Percentiles rank a stretch among this genome's conserved stretches.
Evolutionary conservation across 1,139 yeast genomes (phyloP).

Genomic region (Torulaspora pretoriensis): DNA sequence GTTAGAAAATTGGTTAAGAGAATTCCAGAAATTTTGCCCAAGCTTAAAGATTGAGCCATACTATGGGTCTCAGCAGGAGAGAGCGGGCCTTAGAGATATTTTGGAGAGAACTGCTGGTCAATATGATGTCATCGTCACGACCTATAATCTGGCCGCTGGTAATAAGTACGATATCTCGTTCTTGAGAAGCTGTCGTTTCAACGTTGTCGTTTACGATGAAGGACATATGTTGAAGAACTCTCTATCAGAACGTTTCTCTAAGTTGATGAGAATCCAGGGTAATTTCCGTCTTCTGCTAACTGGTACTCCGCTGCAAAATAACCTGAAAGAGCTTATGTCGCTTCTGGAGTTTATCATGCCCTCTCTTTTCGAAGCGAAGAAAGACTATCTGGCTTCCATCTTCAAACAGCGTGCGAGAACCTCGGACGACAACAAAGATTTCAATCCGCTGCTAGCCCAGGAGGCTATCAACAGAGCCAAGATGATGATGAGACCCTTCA

Average conservation of each 20-base stretch:
- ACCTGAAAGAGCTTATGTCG: slow-evolving; percentile 83
- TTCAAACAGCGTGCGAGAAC: slow-evolving; percentile 83
- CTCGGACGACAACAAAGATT: slow-evolving; percentile 46
- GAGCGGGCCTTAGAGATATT: slow-evolving; percentile 76
- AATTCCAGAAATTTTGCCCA: slow-evolving; percentile 87
- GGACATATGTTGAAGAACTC: slow-evolving; percentile 96
- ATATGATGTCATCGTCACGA: slow-evolving; percentile 91
- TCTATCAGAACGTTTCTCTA: slow-evolving; percentile 76
- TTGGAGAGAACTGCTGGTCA: slow-evolving; percentile 49
- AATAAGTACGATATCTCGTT: slow-evolving; percentile 77
- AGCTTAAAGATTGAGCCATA: slow-evolving; percentile 78
- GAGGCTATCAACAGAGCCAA: slow-evolving; percentile 92
- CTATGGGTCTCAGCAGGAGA: slow-evolving; percentile 81
- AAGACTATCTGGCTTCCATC: slow-evolving; percentile 74
- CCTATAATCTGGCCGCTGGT: slow-evolving; percentile 89
- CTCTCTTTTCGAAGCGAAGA: slow-evolving; percentile 68
- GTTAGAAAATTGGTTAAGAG: slow-evolving; percentile 95
- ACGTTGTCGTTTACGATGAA: slow-evolving; percentile 91
- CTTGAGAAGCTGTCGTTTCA: slow-evolving; percentile 67
- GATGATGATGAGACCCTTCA: slow-evolving; percentile 98
- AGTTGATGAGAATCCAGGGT: slow-evolving; percentile 78
- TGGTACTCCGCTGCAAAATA: slow-evolving; percentile 96
- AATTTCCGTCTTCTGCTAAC: slow-evolving; percentile 80
- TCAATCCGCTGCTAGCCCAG: slow-evolving; percentile 78
- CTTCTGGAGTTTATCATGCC: slow-evolving; percentile 89